These are phyloP conservation scores for Xerocomellus chrysenteron DNA, from an alignment of 768 basidiomycete genomes.

Conservation along the genomic window DNA sequence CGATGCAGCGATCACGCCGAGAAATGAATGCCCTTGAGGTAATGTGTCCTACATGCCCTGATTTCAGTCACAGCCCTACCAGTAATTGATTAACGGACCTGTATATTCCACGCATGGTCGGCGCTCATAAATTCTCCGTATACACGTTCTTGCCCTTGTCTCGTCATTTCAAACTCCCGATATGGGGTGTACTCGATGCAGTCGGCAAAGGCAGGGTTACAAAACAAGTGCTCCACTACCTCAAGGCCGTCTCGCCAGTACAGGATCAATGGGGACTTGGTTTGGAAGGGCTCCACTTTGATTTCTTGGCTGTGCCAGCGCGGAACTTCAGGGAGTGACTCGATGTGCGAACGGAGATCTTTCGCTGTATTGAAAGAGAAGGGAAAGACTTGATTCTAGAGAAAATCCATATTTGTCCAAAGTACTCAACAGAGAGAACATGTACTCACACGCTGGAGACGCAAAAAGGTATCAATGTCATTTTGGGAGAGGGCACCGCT, in stretches of 20 bases:
- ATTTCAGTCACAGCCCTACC: too few species aligned
- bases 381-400: too few species aligned
- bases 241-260: conserved; percentile 26
- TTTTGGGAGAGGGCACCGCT: background rate
- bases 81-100: too few species aligned
- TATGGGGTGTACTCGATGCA: conserved; percentile 7
- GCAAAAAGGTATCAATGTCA: too few species aligned
- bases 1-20: background rate
- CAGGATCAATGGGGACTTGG: background rate
- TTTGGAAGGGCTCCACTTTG: background rate
- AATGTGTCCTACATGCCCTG: too few species aligned
- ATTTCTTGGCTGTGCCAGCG: conserved; percentile 1
- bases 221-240: conserved; percentile 25
- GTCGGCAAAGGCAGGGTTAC: conserved; percentile 19
- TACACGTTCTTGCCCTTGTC: too few species aligned
- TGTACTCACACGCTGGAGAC: too few species aligned
- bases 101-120: too few species aligned
- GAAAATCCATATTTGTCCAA: too few species aligned
- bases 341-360: background rate
- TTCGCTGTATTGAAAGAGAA: too few species aligned
- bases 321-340: conserved; percentile 1
- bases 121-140: too few species aligned
- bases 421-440: too few species aligned
- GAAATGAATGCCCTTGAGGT: background rate
- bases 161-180: conserved; percentile 1